A percentile compares a stretch with the other conserved stretches of the same genome.
Evolutionary conservation across 805 yeast species (phyloP).

Genomic region (Brettanomyces custersianus): DNA sequence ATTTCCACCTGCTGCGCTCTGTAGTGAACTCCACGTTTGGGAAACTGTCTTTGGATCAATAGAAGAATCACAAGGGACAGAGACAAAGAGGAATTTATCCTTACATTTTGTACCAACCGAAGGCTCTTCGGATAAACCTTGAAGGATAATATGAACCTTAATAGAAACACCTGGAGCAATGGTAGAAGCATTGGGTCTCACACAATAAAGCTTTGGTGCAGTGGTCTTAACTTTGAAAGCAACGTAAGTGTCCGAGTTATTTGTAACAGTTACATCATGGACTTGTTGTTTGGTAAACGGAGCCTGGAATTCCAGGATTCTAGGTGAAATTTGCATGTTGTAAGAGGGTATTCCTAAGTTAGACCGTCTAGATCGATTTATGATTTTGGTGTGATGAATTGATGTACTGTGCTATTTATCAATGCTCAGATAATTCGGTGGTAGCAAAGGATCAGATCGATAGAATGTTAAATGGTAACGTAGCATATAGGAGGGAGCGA

Average conservation of each 20-base stretch:
- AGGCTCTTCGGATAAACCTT: conserved; percentile 75
- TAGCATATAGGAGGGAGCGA: too few species aligned
- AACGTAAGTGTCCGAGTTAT: conserved; percentile 44
- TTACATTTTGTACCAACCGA: conserved; percentile 66
- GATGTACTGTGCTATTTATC: too few species aligned
- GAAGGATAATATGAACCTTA: conserved; percentile 74
- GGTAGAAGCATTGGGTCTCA: conserved; percentile 87
- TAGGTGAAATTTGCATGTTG: conserved; percentile 3
- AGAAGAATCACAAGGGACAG: conserved; percentile 64
- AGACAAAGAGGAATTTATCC: conserved; percentile 87
- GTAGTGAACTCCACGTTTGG: conserved; percentile 64
- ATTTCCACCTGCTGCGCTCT: conserved; percentile 39
- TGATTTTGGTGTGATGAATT: too few species aligned
- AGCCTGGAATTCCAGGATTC: conserved; percentile 31
- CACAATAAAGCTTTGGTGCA: conserved; percentile 91
- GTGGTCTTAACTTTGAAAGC: conserved; percentile 98
- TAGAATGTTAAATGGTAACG: too few species aligned
- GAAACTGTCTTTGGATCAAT: conserved; percentile 49
- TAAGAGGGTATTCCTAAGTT: not conserved
- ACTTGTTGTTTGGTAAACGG: conserved; percentile 70
- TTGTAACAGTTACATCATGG: conserved; percentile 46
- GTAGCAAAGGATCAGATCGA: too few species aligned
- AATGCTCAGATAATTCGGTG: too few species aligned
- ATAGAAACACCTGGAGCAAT: conserved; percentile 65
- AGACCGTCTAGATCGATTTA: too few species aligned